phyloP scores from a whole-genome alignment of 2,329 filamentous ascomycete genomes.

The Aspergillus melleus region DNA sequence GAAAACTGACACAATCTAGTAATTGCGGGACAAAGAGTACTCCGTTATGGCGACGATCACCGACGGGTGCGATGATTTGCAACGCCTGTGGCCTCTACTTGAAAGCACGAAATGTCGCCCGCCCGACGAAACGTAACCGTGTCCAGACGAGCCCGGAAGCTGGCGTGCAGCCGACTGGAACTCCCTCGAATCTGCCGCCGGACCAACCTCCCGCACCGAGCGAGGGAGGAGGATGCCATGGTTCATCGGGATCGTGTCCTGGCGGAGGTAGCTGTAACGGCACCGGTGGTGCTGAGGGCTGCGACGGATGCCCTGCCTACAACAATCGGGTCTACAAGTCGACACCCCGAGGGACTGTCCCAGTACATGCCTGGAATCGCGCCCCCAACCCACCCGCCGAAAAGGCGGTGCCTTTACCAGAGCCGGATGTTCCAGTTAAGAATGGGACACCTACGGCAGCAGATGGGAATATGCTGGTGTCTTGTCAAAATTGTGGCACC shows the following conservation, averaged over 20 bases:
- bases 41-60: constrained; percentile 90
- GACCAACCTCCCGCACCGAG: constrained; percentile 34
- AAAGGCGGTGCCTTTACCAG: constrained; percentile 16
- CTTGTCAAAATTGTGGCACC: constrained; percentile 95
- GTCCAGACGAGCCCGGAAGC: constrained; percentile 43
- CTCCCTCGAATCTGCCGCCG: constrained; percentile 17
- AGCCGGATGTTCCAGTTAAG: constrained; percentile 27
- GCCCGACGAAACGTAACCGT: constrained; percentile 87
- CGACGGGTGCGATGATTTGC: constrained; percentile 91
- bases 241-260: constrained; percentile 80
- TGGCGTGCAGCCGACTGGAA: constrained; percentile 2
- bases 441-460: constrained; percentile 20
- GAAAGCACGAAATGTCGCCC: constrained; percentile 87
- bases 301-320: constrained; percentile 92
- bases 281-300: constrained; percentile 91
- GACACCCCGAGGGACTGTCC: constrained; percentile 53
- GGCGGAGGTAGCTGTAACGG: constrained; percentile 95
- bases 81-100: constrained; percentile 95
- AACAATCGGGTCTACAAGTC: constrained; percentile 94
- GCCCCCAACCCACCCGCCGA: constrained; percentile 31
- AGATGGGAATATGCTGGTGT: constrained; percentile 65
- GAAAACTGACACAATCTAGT: constrained; percentile 48
- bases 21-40: constrained; percentile 95
- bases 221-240: constrained; percentile 32
- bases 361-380: constrained; percentile 33